phyloP scores from a whole-genome alignment of 768 basidiomycete genomes.

The Leucosporidium scottii region DNA sequence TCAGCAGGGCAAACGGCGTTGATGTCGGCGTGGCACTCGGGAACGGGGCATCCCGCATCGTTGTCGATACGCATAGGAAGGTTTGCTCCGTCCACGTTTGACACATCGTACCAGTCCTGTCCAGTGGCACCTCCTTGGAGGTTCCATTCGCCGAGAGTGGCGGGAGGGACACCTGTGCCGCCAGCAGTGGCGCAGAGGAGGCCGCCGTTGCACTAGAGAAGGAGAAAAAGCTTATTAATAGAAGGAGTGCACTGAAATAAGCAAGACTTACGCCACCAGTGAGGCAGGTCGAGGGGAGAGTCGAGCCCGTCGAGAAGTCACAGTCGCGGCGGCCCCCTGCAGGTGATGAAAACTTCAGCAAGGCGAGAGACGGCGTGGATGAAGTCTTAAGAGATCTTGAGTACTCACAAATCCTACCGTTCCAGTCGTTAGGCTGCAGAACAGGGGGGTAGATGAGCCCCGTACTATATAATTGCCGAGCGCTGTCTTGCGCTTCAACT shows the following conservation, averaged over 20 bases:
- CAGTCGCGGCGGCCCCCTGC: slow-evolving; percentile 44
- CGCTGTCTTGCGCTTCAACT: too few species aligned
- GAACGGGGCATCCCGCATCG: slow-evolving; percentile 8
- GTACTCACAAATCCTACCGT: slow-evolving; percentile 50
- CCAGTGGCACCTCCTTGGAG: not conserved
- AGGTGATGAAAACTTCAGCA: too few species aligned
- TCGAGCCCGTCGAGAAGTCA: slow-evolving; percentile 41
- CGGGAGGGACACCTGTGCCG: slow-evolving; percentile 43
- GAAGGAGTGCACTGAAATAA: too few species aligned
- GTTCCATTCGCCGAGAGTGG: slow-evolving; percentile 26
- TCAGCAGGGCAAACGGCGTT: slow-evolving; percentile 8
- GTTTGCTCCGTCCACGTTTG: slow-evolving; percentile 31
- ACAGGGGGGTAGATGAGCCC: too few species aligned
- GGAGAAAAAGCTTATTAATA: too few species aligned
- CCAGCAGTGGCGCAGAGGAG: slow-evolving; percentile 7
- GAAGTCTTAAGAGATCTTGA: too few species aligned
- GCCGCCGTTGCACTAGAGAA: slow-evolving; percentile 14
- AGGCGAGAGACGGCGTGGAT: too few species aligned
- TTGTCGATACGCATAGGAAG: slow-evolving; percentile 19
- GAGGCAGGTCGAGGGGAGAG: slow-evolving; percentile 42
- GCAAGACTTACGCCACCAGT: slow-evolving; percentile 40
- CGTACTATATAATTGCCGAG: too few species aligned
- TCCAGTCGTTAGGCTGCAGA: slow-evolving; percentile 51
- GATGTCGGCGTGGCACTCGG: not conserved
- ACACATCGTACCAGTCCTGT: slow-evolving; percentile 13